These are phyloP conservation scores for Elasticomyces elasticus DNA, from an alignment of 495 filamentous ascomycete genomes.

Conservation along the genomic window DNA sequence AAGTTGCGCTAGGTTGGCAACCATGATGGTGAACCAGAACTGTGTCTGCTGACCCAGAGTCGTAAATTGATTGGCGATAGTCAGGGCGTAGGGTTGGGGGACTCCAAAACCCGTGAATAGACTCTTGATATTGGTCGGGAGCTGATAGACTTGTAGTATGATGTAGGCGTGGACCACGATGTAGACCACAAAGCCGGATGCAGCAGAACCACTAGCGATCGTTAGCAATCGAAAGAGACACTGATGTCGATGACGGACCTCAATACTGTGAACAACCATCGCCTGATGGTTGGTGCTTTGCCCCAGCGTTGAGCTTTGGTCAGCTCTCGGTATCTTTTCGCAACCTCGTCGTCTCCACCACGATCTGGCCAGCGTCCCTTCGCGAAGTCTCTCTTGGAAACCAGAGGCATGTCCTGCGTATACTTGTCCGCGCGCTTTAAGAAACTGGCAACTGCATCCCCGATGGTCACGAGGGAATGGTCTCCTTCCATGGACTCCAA, in stretches of 20 bases:
- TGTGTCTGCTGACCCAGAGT: background rate
- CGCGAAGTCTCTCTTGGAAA: background rate
- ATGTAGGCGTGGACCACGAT: background rate
- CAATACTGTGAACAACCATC: background rate
- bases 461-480: slow-evolving; percentile 38
- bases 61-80: background rate
- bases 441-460: slow-evolving; percentile 44
- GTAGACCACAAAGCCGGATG: background rate
- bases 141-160: background rate
- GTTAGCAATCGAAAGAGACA: background rate
- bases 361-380: background rate
- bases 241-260: background rate
- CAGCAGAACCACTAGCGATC: background rate
- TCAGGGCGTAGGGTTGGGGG: background rate
- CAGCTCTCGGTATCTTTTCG: background rate
- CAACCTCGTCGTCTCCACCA: background rate
- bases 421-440: slow-evolving; percentile 22
- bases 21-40: slow-evolving; percentile 16
- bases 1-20: slow-evolving; percentile 39
- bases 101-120: background rate
- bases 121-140: background rate
- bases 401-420: background rate
- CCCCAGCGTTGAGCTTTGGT: background rate
- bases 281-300: background rate
- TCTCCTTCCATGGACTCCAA: slow-evolving; percentile 16